Conservation (phyloP, 2,329 filamentous ascomycete genomes). For the Penicillium hesseltinei region DNA sequence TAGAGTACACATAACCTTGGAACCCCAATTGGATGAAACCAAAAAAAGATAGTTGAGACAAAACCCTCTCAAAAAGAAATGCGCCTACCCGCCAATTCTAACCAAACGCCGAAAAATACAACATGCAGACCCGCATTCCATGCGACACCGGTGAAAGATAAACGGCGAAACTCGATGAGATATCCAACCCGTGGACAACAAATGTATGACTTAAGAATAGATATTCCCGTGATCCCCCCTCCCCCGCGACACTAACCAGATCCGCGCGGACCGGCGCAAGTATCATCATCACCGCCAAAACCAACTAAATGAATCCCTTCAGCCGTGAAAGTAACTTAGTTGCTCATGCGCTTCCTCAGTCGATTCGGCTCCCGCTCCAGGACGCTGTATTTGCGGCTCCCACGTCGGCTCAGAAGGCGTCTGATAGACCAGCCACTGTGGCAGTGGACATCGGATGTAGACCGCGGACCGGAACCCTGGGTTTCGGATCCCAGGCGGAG, state of each 20-base stretch:
- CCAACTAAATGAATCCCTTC: neutral
- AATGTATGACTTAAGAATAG: neutral
- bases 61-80: neutral
- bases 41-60: neutral
- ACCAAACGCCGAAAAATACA: neutral
- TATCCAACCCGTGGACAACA: neutral
- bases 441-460: neutral
- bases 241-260: neutral
- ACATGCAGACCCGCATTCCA: neutral
- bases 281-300: neutral
- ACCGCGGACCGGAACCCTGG: neutral
- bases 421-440: slow-evolving; percentile 21
- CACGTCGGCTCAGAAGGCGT: slow-evolving; percentile 22
- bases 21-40: neutral
- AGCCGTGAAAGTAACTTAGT: slow-evolving; percentile 1
- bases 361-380: slow-evolving; percentile 27
- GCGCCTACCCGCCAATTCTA: neutral
- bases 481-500: slow-evolving; percentile 1
- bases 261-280: no score
- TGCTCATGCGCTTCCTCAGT: slow-evolving; percentile 22
- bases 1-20: neutral
- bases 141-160: neutral
- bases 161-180: neutral
- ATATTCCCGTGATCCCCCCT: neutral
- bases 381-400: slow-evolving; percentile 21